Base-by-base conservation (phyloP, 805 yeast genomes). In the Yueomyces sinensis region DNA sequence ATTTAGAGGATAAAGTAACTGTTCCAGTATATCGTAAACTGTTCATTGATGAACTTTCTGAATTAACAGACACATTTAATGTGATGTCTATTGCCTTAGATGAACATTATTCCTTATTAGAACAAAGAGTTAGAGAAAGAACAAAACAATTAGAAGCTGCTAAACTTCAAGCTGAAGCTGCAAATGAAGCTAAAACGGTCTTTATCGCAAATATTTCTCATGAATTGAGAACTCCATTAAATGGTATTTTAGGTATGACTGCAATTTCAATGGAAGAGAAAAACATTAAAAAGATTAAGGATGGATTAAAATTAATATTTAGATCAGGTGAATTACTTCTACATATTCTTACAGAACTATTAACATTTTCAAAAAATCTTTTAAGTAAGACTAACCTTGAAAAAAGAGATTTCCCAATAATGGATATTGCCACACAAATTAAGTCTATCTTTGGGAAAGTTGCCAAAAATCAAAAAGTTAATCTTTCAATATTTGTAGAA, bases 211-310 rank as follows among this genome's bases (percentile, higher is more conserved):
- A 87, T 45, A 86, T 84, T 16, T 83, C 95, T 0, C 95, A 84
- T 56, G 98, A 91, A 61, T 65, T 91, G 50, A 72, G 97, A 46
- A 91, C 97, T 0, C 98, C 98, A 2, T 63, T 91, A 41, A 91
- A 91, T 56, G 98, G 98, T 52, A 91, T 91, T 27, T 62, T 91
- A 36, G 97, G 97, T 41, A 82, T 89, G 87, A 82, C 96, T 0
- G 80, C 94, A 2, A 80, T 89, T 38, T 87, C 95, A 4, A 75
- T 86, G 82, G 91, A 82, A 17, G 97, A 91, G 52, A 66, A 65
- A 19, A 89, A 82, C 44, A 65, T 66, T 4, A 55, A 63, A 9
- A 74, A 76, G 43, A 76, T 86, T 11, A 79, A 79, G 46, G 77
- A 76, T 32, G 77, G 87, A n/a, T 60, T 87, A 45, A 81, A 80